Evolutionary conservation across 1,139 yeast species (phyloP), one percentile per base, ranked within the genome.

Genomic region (Candida sojae): DNA sequence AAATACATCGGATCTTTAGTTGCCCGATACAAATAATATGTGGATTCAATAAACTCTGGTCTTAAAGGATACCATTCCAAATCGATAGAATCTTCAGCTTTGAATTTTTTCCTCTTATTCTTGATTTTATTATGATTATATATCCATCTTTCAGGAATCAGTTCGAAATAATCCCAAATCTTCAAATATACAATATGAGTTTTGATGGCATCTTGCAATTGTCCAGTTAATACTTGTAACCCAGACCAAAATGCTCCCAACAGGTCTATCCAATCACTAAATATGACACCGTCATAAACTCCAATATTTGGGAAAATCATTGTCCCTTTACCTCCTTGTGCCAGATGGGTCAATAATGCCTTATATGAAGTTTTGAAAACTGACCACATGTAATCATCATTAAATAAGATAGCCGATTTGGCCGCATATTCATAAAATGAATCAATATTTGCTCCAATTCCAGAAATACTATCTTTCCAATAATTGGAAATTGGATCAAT

Each of bases 391-490:
- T 75, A 70, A 12, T 74, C 72, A 61, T 91, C 96, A 56, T 87
- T 74, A 53, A 91, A 90, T 8, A 92, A 60, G 10, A 91, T 79
- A 2, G 92, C 73, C 26, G 84, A 83, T 60, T 92, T 92, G 35
- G 89, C 74, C 0, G 96, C 88, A 63, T 92, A 89, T 61, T 92
- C 98, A 62, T 87, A 92, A 59, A 88, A 89, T 0, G 97, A 90
- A 66, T 92, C 98, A n/a, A 89, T 81, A 2, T 96, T 87, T 0
- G 98, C 97, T 0, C 98, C 98, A 8, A 88, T 77, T 0, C 97
- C 97, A 0, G 93, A 80, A 39, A 84, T 68, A 0, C 79, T 65
- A 48, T 86, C 86, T 37, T 73, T 69, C 83, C 91, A 84, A 33
- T 64, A 61, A 31, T 80, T 82, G 0, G 79, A 67, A 1, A 71